These are phyloP conservation scores for Cyberlindnera subsufficiens DNA, from an alignment of 805 yeast species.

Conservation along the genomic window DNA sequence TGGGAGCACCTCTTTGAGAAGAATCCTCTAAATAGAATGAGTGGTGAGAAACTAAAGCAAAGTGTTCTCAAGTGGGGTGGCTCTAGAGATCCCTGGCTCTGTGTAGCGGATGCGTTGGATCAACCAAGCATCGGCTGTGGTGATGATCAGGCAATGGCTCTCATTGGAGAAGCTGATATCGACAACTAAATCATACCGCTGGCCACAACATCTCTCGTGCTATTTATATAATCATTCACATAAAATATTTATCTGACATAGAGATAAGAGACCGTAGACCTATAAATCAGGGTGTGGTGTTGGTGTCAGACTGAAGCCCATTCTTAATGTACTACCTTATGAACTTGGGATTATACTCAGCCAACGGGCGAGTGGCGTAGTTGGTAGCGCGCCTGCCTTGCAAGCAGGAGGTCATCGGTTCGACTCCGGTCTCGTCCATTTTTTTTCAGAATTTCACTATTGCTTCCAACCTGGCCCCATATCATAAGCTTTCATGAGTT, in stretches of 20 bases:
- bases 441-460: too few species aligned
- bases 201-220: background rate
- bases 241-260: too few species aligned
- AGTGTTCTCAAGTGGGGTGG: constrained; percentile 92
- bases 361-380: constrained; percentile 52
- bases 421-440: constrained; percentile 56
- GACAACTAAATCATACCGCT: background rate
- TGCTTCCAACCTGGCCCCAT: too few species aligned
- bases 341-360: too few species aligned
- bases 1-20: constrained; percentile 68
- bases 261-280: too few species aligned
- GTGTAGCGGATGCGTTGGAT: constrained; percentile 75
- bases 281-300: too few species aligned
- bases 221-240: background rate
- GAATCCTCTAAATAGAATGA: constrained; percentile 63
- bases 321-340: too few species aligned
- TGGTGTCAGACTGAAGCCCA: too few species aligned
- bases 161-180: constrained; percentile 32
- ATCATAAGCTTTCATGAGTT: too few species aligned
- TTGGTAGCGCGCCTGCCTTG: constrained; percentile 60
- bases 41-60: constrained; percentile 72
- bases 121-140: constrained; percentile 57
- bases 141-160: constrained; percentile 64
- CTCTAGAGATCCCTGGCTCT: constrained; percentile 79
- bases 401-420: constrained; percentile 58